Conservation (phyloP, 2,329 filamentous ascomycete species). For the Cytospora chrysosperma region DNA sequence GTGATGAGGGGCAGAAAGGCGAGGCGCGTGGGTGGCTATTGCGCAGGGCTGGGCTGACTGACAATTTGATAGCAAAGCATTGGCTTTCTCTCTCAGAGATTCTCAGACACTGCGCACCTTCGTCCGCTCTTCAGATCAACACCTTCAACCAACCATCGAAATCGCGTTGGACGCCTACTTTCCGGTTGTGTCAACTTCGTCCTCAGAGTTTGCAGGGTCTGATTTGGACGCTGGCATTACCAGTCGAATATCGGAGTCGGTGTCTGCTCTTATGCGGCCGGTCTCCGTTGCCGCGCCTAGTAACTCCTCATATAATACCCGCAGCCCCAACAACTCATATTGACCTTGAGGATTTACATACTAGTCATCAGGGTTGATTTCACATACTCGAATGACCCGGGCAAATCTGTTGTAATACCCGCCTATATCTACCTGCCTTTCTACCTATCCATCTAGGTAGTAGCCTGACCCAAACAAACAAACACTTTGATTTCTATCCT, state of each 20-base stretch:
- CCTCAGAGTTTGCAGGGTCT: neutral
- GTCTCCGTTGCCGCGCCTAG: neutral
- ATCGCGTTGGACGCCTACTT: neutral
- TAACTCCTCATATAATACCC: neutral
- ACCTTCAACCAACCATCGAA: neutral
- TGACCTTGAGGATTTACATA: constrained; percentile 6
- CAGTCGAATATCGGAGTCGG: neutral
- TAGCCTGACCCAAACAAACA: neutral
- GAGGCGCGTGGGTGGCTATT: neutral
- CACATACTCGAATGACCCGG: neutral
- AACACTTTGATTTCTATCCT: constrained; percentile 2
- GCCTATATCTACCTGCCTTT: constrained; percentile 1
- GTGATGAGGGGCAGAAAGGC: constrained; percentile 22
- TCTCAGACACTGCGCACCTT: constrained; percentile 6
- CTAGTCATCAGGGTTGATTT: constrained; percentile 8
- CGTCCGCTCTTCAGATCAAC: neutral
- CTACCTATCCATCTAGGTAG: neutral
- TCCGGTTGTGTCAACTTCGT: neutral
- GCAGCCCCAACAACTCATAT: neutral
- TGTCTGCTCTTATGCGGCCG: neutral
- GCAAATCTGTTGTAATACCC: neutral
- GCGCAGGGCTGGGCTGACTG: constrained; percentile 1
- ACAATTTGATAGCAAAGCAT: constrained; percentile 23
- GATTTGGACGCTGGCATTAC: neutral
- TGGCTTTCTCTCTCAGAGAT: constrained; percentile 8